Evolutionary conservation across 192 early-diverging fungal species (phyloP), one percentile per base, ranked within the genome.

Genomic region (Linnemannia elongata): DNA sequence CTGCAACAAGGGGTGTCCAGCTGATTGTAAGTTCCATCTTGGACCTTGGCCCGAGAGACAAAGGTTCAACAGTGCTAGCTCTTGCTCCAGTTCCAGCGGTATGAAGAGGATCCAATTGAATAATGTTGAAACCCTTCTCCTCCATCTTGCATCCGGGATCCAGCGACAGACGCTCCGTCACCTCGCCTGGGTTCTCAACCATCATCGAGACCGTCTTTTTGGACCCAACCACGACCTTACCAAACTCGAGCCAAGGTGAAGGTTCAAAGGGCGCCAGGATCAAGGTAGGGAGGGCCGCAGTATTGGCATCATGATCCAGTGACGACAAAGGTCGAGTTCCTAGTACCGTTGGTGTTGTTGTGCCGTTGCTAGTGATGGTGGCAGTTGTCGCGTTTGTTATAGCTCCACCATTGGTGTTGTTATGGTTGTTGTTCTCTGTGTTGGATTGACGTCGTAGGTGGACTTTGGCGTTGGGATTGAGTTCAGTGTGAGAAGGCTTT

Each of bases 201-300:
- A 69, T 36, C 72, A 81, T 22, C 6, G 79, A 38, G 1, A 78
- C 38, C 2, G 49, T 78, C 72, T 87, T 81, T 39, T 87, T 87
- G 3, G 79, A 69, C 0, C 85, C 85, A 2, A 87, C 76, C 4
- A 81, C 66, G 27, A 81, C 79, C 36, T 76, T 81, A 2, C 85
- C 85, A 81, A 87, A 87, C 54, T 87, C 85, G 17, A 87, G 60
- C 85, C 85, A 87, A 47, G 85, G 85, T 13, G 85, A 36, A 2
- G 78, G 80, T 24, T 81, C 76, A 36, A 87, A 87, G 5, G 85
- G 85, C 4, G 80, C 80, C 17, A 87, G 52, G 18, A 78, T 49
- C 13, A 87, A 49, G 20, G 18, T 60, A 12, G 84, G 84, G 17
- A 86, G 52, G 18, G 54, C 84, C 7, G 45, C 71, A 17, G 79